phyloP scores from a whole-genome alignment of 2,329 filamentous ascomycete genomes.

The Lecanicillium sp. region DNA sequence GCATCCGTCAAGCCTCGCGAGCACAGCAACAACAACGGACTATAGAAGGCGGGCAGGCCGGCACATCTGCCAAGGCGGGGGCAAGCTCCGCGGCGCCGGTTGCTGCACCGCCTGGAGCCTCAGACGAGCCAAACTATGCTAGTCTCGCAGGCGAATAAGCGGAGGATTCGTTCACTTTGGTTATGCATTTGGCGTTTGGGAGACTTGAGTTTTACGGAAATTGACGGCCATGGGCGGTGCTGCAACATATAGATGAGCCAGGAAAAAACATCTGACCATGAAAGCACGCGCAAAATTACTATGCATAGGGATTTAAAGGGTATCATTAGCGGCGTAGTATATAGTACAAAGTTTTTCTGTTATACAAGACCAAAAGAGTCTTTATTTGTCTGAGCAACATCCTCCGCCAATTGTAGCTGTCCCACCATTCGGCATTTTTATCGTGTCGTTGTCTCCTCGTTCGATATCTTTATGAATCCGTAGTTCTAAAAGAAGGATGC shows the following conservation, averaged over 20 bases:
- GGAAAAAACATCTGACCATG: constrained; percentile 1
- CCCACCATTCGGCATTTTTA: constrained; percentile 53
- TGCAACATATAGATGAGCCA: not conserved
- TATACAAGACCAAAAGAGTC: constrained; percentile 4
- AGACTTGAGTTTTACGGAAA: constrained; percentile 10
- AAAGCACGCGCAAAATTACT: not conserved
- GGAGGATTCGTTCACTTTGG: constrained; percentile 11
- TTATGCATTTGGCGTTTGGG: constrained; percentile 22
- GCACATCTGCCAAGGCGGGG: constrained; percentile 8
- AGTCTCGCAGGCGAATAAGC: constrained; percentile 75
- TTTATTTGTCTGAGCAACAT: constrained; percentile 19
- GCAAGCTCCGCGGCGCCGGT: constrained; percentile 31
- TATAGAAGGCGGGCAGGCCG: constrained; percentile 23
- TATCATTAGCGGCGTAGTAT: constrained; percentile 18
- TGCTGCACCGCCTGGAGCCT: constrained; percentile 70
- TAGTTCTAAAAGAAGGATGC: constrained; percentile 50
- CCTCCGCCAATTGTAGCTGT: constrained; percentile 19
- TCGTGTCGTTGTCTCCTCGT: constrained; percentile 83
- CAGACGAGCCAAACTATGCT: constrained; percentile 68
- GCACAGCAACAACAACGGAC: constrained; percentile 20
- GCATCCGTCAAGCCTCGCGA: constrained; percentile 30
- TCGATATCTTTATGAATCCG: constrained; percentile 89
- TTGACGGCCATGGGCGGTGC: constrained; percentile 7
- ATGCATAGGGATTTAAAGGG: constrained; percentile 12
- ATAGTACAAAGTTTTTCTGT: constrained; percentile 10